Base-by-base conservation (phyloP, 495 filamentous ascomycete species). In the Hapsidospora chrysogenum region DNA sequence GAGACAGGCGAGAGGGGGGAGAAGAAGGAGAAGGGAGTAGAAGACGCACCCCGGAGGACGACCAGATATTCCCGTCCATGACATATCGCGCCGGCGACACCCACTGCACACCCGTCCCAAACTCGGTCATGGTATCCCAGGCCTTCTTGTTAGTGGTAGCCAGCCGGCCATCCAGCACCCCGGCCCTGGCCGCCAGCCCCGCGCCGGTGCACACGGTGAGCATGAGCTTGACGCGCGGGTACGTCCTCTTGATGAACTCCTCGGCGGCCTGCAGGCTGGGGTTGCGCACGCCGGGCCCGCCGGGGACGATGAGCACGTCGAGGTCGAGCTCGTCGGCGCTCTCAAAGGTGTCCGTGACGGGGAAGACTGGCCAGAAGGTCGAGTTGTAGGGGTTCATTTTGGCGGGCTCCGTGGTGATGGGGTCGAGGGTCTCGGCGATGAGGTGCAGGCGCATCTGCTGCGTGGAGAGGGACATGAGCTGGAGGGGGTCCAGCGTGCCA, bases 11-110 rank as follows among this genome's bases (percentile, higher is more conserved):
- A n/a, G n/a, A n/a, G n/a, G n/a, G n/a, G n/a, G n/a, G n/a, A n/a
- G n/a, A n/a, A n/a, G n/a, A n/a, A n/a, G n/a, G n/a, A n/a, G n/a
- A n/a, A n/a, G n/a, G n/a, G n/a, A n/a, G n/a, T n/a, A n/a, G n/a
- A n/a, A n/a, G n/a, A n/a, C n/a, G n/a, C n/a, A n/a, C n/a, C 1
- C 73, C 76, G 1, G 72, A 69, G 0, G 61, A 61, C 10, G 71
- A 76, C 74, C 76, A 81, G 0, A 77, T 45, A 39, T 75, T 72
- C 13, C 72, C 74, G 53, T 76, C 73, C 3, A 50, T 44, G 0
- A 76, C 69, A 76, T 74, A 80, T 33, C 76, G 49, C 17, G 76
- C 76, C 25, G 52, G 47, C 2, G 57, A 42, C 1, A 74, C 52
- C 76, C 76, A 81, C 0, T 64, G 22, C 15, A 70, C 66, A 9